Evolutionary conservation across 768 basidiomycete genomes (phyloP).

Genomic region (Boletus pseudo-olivaceus): DNA sequence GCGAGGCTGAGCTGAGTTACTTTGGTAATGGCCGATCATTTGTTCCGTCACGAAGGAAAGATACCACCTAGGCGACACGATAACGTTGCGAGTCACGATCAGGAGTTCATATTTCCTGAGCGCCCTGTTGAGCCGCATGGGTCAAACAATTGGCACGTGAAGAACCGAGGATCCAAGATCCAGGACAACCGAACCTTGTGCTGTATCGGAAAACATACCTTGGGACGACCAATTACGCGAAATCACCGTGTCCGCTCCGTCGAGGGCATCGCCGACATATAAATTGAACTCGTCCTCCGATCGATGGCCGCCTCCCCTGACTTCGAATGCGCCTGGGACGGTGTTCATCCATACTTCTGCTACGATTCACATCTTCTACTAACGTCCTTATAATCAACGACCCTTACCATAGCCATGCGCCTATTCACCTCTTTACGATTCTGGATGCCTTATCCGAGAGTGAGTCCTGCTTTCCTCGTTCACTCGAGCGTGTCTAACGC

Average conservation of each 20-base stretch:
- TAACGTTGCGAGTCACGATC: constrained; percentile 1
- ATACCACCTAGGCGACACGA: constrained; percentile 3
- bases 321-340: constrained; percentile 21
- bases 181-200: neutral
- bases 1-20: constrained; percentile 8
- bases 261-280: constrained; percentile 24
- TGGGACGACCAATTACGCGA: constrained; percentile 22
- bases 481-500: constrained; percentile 4
- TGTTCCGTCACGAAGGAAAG: constrained; percentile 9
- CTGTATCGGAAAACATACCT: constrained; percentile 8
- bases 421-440: constrained; percentile 23
- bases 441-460: constrained; percentile 22
- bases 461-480: constrained; percentile 10
- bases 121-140: constrained; percentile 12
- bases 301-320: constrained; percentile 15
- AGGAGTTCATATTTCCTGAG: constrained; percentile 17
- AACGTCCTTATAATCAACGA: constrained; percentile 23
- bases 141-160: constrained; percentile 16
- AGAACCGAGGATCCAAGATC: constrained; percentile 3
- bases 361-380: constrained; percentile 14
- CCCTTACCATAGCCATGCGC: constrained; percentile 24
- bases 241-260: constrained; percentile 21
- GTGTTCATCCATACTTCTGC: constrained; percentile 18
- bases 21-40: constrained; percentile 15
- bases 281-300: constrained; percentile 21